Percentiles rank a stretch among this genome's conserved stretches.
These are phyloP conservation scores for Blastosporella zonata DNA, from an alignment of 1,284 basidiomycete genomes.

Conservation along the genomic window DNA sequence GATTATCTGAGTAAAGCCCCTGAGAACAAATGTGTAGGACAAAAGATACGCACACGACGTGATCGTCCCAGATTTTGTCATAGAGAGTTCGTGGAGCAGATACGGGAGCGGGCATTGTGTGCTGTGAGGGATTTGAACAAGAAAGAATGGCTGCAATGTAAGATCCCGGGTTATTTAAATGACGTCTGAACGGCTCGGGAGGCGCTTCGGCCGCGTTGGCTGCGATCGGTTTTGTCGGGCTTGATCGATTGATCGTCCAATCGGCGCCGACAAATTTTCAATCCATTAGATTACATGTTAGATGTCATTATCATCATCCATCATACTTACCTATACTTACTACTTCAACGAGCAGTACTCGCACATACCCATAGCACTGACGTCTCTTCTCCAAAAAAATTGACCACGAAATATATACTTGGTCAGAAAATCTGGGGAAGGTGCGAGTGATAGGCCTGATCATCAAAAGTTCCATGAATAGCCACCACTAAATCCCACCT, in stretches of 20 bases:
- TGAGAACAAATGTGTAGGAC: not conserved
- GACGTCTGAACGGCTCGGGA: conserved; percentile 10
- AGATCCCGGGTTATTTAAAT: conserved; percentile 8
- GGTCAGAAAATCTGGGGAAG: no score
- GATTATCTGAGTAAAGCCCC: conserved; percentile 15
- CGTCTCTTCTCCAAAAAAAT: no score
- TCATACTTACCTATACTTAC: no score
- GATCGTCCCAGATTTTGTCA: conserved; percentile 97
- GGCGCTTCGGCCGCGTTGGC: conserved; percentile 11
- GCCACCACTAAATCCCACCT: no score
- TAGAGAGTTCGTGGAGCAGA: conserved; percentile 79
- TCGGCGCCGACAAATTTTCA: conserved; percentile 14
- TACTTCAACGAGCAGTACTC: no score
- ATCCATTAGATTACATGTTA: not conserved
- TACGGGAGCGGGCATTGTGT: conserved; percentile 53
- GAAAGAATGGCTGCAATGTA: not conserved
- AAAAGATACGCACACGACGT: conserved; percentile 70
- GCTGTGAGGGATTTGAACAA: not conserved
- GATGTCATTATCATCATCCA: no score
- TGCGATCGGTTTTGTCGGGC: conserved; percentile 14
- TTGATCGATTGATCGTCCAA: conserved; percentile 8
- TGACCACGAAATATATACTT: no score
- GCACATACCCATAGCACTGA: no score
- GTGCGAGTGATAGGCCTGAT: no score
- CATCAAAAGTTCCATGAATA: no score